Evolutionary conservation across 2,329 filamentous ascomycete species (phyloP).

Genomic region (Metarhizium album): DNA sequence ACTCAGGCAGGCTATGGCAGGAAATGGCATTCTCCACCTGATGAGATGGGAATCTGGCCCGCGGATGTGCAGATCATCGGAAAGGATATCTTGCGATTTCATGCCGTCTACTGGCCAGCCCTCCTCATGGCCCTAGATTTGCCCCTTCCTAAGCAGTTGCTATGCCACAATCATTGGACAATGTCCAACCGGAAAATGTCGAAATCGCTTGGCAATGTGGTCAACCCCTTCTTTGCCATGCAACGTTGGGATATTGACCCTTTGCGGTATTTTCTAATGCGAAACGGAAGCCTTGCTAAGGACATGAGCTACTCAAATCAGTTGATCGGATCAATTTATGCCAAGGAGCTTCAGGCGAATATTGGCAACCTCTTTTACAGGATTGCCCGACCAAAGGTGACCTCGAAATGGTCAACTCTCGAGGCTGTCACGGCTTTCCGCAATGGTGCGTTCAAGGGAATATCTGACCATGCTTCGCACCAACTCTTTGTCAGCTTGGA

Average conservation of each 20-base stretch:
- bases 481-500: conserved; percentile 17
- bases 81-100: conserved; percentile 94
- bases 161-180: conserved; percentile 94
- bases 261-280: conserved; percentile 80
- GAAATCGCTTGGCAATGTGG: conserved; percentile 88
- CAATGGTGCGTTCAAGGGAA: conserved; percentile 14
- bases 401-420: conserved; percentile 48
- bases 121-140: conserved; percentile 82
- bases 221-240: conserved; percentile 86
- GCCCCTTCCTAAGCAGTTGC: conserved; percentile 64
- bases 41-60: conserved; percentile 65
- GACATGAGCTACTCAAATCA: conserved; percentile 82
- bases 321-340: conserved; percentile 64
- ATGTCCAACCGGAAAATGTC: conserved; percentile 91
- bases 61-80: conserved; percentile 87
- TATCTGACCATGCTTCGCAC: not conserved
- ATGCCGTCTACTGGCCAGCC: conserved; percentile 96
- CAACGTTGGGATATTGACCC: conserved; percentile 80
- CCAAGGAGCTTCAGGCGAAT: conserved; percentile 64
- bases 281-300: conserved; percentile 63
- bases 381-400: conserved; percentile 51
- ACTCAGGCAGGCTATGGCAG: conserved; percentile 68
- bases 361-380: conserved; percentile 74
- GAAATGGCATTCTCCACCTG: conserved; percentile 52
- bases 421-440: conserved; percentile 37